phyloP scores from a whole-genome alignment of 331 rosid species.

The Malus hybrid region DNA sequence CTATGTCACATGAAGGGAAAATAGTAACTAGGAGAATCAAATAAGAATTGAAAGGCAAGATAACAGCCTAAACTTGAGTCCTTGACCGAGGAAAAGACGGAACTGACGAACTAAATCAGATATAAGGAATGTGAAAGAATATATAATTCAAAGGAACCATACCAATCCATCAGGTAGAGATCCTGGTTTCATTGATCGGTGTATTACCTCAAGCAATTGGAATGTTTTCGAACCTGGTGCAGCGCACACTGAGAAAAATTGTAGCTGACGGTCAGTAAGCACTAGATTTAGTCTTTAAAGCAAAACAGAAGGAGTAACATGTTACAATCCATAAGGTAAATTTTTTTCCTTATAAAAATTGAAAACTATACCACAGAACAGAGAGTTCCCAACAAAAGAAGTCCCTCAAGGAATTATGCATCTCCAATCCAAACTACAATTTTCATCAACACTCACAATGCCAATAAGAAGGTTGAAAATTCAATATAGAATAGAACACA shows the following conservation, averaged over 20 bases:
- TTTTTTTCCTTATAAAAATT: background rate
- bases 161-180: conserved; percentile 86
- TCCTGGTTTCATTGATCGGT: conserved; percentile 67
- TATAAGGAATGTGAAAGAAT: background rate
- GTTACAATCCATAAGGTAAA: background rate
- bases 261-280: conserved; percentile 13
- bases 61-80: no score
- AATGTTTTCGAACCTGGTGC: conserved; percentile 99
- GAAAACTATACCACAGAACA: background rate
- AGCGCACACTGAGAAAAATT: conserved; percentile 77
- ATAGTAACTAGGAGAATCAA: background rate
- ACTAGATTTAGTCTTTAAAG: background rate
- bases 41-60: no score
- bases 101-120: no score
- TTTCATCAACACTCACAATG: background rate
- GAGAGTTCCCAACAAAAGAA: background rate
- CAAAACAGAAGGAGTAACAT: background rate
- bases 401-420: background rate
- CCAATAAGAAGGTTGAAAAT: background rate
- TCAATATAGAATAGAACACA: background rate
- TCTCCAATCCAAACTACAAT: conserved; percentile 7
- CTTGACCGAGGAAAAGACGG: no score
- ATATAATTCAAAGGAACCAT: conserved; percentile 13
- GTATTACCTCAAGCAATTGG: conserved; percentile 90
- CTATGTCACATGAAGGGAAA: background rate